Evolutionary conservation across 2,329 filamentous ascomycete species (phyloP), one percentile per base, ranked within the genome.

Genomic region (Exserohilum rostratum): DNA sequence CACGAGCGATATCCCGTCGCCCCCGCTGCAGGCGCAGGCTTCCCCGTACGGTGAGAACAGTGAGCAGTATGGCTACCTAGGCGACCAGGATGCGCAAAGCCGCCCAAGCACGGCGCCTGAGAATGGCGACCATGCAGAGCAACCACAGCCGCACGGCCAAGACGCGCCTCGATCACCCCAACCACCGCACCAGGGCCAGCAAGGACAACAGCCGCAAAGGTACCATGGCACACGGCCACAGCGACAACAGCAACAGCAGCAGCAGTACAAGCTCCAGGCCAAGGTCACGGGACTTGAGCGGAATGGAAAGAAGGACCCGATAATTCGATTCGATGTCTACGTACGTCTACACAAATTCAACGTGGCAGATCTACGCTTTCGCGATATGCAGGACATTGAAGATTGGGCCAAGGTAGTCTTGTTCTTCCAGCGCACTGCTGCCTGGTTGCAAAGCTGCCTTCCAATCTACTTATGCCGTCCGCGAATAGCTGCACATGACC

Each of bases 241-340:
- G 61, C 68, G 68, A 35, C 74, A 71, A 38, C 83, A 85, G 50
- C 88, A 90, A 18, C 85, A 88, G 39, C 83, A 85, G 47, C 88
- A 90, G 25, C 85, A 89, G 58, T 93, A 90, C 77, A 93, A 91
- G 76, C 84, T 99, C 33, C 92, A 96, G 73, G 92, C 90, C 40
- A 99, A 98, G 80, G 92, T 99, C 60, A 97, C 93, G 0, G 92
- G 90, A 2, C 80, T 99, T 43, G 95, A 99, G 78, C 85, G 95
- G 55, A 95, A 90, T 3, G 93, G 93, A 57, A 92, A 96, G 76
- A 99, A 98, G 77, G 95, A 99, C 69, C 92, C 93, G 0, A 92
- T 98, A 62, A 78, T 99, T 57, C 87, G 91, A 66, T 99, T 99
- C 73, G 95, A 99, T 78, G 91, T 98, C 60, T 91, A 99, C 78